These are phyloP conservation scores for Malus sieversii DNA, from an alignment of 306 rosid species.

Conservation along the genomic window DNA sequence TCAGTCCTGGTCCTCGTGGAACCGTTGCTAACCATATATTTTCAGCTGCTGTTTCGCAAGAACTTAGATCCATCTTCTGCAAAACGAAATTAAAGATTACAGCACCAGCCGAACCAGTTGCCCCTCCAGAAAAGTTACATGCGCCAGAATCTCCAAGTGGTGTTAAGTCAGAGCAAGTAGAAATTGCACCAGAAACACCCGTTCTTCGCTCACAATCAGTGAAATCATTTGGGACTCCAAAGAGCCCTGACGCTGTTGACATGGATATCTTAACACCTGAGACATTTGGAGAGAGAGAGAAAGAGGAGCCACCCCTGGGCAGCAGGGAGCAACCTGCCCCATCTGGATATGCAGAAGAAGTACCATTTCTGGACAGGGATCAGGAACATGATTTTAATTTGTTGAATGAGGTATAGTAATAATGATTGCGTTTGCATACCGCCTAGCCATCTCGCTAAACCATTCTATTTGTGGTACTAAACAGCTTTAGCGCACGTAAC, in stretches of 20 bases:
- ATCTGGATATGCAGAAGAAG: constrained; percentile 17
- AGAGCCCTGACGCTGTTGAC: constrained; percentile 25
- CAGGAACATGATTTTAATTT: constrained; percentile 25
- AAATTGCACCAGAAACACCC: constrained; percentile 58
- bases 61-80: constrained; percentile 36
- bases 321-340: constrained; percentile 1
- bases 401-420: constrained; percentile 43
- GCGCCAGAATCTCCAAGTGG: constrained; percentile 24
- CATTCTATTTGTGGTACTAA: background rate
- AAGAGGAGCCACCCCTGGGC: background rate
- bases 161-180: constrained; percentile 20
- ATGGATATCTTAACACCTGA: constrained; percentile 22
- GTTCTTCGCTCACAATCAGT: constrained; percentile 22
- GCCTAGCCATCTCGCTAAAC: background rate
- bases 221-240: constrained; percentile 29
- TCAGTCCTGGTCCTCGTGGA: background rate
- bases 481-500: background rate
- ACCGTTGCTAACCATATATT: constrained; percentile 23
- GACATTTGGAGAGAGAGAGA: constrained; percentile 15
- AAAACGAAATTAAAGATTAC: constrained; percentile 22
- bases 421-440: background rate
- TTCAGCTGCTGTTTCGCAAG: constrained; percentile 38
- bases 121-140: background rate
- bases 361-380: constrained; percentile 12
- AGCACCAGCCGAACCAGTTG: background rate